Conservation (phyloP, 208 protist species). For the Crithidia bombi region DNA sequence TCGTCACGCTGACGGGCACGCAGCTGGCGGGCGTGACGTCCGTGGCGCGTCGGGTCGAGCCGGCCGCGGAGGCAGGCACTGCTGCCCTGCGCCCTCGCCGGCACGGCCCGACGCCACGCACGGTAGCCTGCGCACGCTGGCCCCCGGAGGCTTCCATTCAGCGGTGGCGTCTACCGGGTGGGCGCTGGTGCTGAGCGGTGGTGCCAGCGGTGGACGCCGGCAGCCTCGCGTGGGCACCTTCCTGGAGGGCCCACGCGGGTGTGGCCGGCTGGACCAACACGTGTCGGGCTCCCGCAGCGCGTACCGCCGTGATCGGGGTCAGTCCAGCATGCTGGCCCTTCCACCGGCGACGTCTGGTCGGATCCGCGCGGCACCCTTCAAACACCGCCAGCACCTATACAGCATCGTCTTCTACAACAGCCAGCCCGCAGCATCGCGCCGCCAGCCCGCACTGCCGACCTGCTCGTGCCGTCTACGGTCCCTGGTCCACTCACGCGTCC, state of each 20-base stretch:
- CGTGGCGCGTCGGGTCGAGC: constrained; percentile 20
- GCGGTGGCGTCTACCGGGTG: constrained; percentile 24
- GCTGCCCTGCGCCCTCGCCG: constrained; percentile 9
- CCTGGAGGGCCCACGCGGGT: background rate
- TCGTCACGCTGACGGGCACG: background rate
- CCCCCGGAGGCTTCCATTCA: background rate
- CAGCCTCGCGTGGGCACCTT: constrained; percentile 13
- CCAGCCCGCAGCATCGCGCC: background rate
- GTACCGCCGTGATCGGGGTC: constrained; percentile 26
- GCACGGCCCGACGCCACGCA: background rate
- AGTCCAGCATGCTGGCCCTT: constrained; percentile 31
- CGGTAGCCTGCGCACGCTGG: constrained; percentile 27
- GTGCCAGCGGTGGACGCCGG: constrained; percentile 7
- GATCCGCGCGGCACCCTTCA: constrained; percentile 39
- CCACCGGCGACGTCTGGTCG: constrained; percentile 35
- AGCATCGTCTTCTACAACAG: constrained; percentile 42
- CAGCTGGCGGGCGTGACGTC: constrained; percentile 1
- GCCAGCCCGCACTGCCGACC: constrained; percentile 2
- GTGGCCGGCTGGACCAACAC: constrained; percentile 14
- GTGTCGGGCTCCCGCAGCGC: background rate
- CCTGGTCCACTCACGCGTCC: constrained; percentile 18
- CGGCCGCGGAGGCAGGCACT: background rate
- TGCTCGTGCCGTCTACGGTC: constrained; percentile 7
- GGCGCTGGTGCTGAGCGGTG: constrained; percentile 17
- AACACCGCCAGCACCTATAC: constrained; percentile 25